Conservation (phyloP, 495 filamentous ascomycete species). For the Pyrenopolyporus hunteri region DNA sequence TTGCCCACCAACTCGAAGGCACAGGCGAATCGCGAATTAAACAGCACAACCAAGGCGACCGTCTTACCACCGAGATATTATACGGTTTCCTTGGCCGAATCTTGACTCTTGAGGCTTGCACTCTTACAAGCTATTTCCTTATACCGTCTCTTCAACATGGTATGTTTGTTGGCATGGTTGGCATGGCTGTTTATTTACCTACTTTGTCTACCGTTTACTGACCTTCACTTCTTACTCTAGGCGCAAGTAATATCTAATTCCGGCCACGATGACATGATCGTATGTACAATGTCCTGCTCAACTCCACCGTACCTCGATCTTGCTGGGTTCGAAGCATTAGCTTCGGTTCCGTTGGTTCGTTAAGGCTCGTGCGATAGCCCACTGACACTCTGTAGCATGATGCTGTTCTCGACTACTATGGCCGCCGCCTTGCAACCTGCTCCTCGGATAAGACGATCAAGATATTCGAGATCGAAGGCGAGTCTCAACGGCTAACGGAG, state of each 20-base stretch:
- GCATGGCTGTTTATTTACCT: not conserved
- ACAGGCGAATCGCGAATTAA: not conserved
- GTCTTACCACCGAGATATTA: not conserved
- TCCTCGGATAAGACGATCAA: constrained; percentile 98
- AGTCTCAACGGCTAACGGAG: constrained; percentile 86
- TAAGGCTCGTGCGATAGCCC: not conserved
- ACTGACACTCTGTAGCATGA: constrained; percentile 72
- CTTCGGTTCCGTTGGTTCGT: not conserved
- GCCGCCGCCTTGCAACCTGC: constrained; percentile 93
- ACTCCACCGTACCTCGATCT: not conserved
- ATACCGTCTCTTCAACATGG: constrained; percentile 30
- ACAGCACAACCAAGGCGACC: not conserved
- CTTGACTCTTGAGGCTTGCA: not conserved
- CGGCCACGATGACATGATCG: constrained; percentile 99
- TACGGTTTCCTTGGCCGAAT: not conserved
- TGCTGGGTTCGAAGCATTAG: not conserved
- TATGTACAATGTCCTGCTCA: constrained; percentile 57
- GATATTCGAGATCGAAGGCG: constrained; percentile 97
- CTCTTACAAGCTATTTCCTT: not conserved
- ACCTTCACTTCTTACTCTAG: constrained; percentile 25
- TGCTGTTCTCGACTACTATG: constrained; percentile 98
- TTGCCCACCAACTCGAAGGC: constrained; percentile 22
- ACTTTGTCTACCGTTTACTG: constrained; percentile 20
- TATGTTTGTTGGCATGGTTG: constrained; percentile 10
- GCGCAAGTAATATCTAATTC: constrained; percentile 89